phyloP scores from a whole-genome alignment of 306 rosid species.

The Castanopsis chinensis region DNA sequence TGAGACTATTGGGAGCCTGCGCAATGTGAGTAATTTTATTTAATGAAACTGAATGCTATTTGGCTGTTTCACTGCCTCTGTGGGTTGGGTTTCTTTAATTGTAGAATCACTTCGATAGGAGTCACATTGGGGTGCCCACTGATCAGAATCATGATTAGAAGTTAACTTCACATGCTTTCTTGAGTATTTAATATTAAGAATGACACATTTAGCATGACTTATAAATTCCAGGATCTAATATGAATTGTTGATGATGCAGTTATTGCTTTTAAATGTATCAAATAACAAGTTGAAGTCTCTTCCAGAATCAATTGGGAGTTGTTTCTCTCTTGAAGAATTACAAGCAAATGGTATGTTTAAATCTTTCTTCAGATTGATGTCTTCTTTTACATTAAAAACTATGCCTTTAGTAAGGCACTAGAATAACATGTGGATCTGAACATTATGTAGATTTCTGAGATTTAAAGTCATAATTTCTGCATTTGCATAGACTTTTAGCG shows the following conservation, averaged over 20 bases:
- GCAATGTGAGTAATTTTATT: conserved; percentile 62
- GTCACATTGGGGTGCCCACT: not conserved
- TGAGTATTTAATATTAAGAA: not conserved
- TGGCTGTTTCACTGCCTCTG: conserved; percentile 11
- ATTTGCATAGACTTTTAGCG: not conserved
- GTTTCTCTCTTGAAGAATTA: conserved; percentile 94
- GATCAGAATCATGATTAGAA: conserved; percentile 4
- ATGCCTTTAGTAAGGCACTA: not conserved
- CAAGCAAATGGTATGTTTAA: conserved; percentile 74
- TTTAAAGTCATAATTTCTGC: not conserved
- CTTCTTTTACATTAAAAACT: not conserved
- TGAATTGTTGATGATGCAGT: conserved; percentile 54
- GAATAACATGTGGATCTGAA: not conserved
- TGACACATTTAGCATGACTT: conserved; percentile 8
- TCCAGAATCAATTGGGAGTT: conserved; percentile 94
- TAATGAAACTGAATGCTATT: conserved; percentile 17
- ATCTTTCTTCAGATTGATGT: conserved; percentile 7
- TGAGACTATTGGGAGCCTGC: conserved; percentile 88
- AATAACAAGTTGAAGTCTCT: conserved; percentile 76
- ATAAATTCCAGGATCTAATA: conserved; percentile 24
- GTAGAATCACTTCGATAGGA: not conserved
- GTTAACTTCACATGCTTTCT: not conserved
- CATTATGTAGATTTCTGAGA: not conserved
- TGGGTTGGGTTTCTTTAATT: not conserved
- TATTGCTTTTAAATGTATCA: conserved; percentile 74